Base-by-base conservation (phyloP, 2,329 filamentous ascomycete genomes). In the Cladosporium cucumerinum region DNA sequence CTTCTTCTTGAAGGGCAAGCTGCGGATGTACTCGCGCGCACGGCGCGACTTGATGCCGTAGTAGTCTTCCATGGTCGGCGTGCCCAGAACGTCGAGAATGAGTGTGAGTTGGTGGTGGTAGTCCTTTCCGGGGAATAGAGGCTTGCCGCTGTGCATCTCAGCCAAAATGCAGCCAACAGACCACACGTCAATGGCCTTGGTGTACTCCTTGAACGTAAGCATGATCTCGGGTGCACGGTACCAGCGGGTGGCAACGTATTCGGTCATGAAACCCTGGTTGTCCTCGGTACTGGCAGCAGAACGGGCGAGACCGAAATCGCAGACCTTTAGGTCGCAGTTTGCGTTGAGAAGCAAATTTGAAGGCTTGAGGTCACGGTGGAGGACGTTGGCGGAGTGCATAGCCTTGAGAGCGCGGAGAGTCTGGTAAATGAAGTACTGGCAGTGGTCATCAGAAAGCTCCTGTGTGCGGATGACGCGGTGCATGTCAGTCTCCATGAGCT, bases 401-500 rank as follows among this genome's bases (percentile, higher is more conserved):
- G 95, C 95, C 84, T 99, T 99, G 74, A 99, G 85, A 12, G 94
- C 95, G 73, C 95, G 93, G 65, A 99, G 87, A 2, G 95, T 99
- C 82, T 99, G 95, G 84, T 99, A 99, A 81, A 99, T 99, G 82
- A 99, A 99, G 83, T 99, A 99, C 80, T 99, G 95, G 86, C 95
- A 99, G 80, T 99, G 95, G 78, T 99, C 95, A 79, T 99, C 95
- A 43, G 95, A 98, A 54, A 99, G 87, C 76, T 99, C 95, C 81
- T 99, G 95, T 46, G 95, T 99, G 72, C 95, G 92, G 75, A 99
- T 99, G 70, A 99, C 95, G 71, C 95, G 88, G 80, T 99, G 95
- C 95, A 99, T 99, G 76, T 99, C 95, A 57, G 95, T 99, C 83
- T 99, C 95, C 95, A 99, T 99, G 73, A 99, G 87, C 82, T 97